Evolutionary conservation across 2,329 filamentous ascomycete genomes (phyloP), one percentile per base, ranked within the genome.

Genomic region (Teratosphaeria gauchensis): DNA sequence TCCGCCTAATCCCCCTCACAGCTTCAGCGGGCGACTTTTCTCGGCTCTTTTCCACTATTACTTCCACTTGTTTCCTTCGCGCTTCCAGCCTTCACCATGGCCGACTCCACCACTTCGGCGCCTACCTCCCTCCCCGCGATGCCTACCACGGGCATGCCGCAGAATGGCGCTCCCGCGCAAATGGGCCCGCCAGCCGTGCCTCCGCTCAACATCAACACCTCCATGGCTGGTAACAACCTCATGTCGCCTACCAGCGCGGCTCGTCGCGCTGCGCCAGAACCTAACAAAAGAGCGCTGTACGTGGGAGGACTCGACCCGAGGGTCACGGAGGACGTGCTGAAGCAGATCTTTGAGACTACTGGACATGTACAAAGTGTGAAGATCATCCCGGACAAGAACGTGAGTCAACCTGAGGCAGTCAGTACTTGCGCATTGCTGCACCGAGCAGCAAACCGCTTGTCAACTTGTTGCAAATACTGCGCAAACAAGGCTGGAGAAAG

Each of bases 301-400:
- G 90, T 99, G 60, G 94, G 94, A 63, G 94, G 94, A 58, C 80
- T 99, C 66, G 94, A 99, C 74, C 90, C 92, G 69, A 85, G 94
- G 65, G 92, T 97, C 63, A 96, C 92, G 33, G 92, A 97, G 76
- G 92, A 97, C 72, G 90, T 97, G 58, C 77, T 97, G 74, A 90
- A 91, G 71, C 92, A 97, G 76, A 97, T 97, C 69, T 99, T 99
- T 71, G 94, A 99, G 80, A 99, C 94, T 6, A 96, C 92, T 60
- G 94, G 94, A 59, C 94, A 99, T 77, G 94, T 99, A 64, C 88
- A 96, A 77, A 96, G 90, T 72, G 94, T 99, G 73, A 99, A 99
- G 82, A 96, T 99, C 72, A 99, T 99, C 74, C 94, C 94, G 56
- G 94, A 99, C 81, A 99, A 99, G 83, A 99, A 96, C 77, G 92